Evolutionary conservation across 106 monocot species (phyloP).

Genomic region (Dactylorhiza incarnata): DNA sequence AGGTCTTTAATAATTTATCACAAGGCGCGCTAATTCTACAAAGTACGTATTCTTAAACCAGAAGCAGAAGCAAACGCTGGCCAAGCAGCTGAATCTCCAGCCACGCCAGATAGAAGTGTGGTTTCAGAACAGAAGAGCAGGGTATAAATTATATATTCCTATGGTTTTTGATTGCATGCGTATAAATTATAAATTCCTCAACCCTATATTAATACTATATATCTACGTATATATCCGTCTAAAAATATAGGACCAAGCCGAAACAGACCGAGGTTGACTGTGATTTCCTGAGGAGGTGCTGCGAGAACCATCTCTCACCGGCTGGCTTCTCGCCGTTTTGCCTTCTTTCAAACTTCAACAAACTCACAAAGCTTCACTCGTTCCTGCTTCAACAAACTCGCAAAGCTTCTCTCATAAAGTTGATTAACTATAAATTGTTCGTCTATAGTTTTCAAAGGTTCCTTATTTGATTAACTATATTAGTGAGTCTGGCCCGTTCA

Average conservation of each 20-base stretch:
- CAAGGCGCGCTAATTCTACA: too few relatives aligned
- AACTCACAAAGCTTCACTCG: too few relatives aligned
- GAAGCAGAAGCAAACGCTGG: constrained; percentile 20
- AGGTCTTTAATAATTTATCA: too few relatives aligned
- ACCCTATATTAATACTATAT: background rate
- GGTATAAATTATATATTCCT: constrained; percentile 1
- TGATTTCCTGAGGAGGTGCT: constrained; percentile 22
- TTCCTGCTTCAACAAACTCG: too few relatives aligned
- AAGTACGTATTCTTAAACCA: background rate
- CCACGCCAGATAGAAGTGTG: constrained; percentile 25
- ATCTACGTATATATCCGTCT: background rate
- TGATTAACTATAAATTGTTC: too few relatives aligned
- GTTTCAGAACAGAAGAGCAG: constrained; percentile 27
- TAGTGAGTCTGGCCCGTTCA: too few relatives aligned
- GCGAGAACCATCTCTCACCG: constrained; percentile 7
- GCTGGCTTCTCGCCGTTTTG: too few relatives aligned
- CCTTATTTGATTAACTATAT: too few relatives aligned
- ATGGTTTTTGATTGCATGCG: background rate
- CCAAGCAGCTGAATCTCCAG: constrained; percentile 19
- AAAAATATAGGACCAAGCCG: constrained; percentile 16
- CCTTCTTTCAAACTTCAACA: too few relatives aligned
- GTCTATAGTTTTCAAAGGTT: too few relatives aligned
- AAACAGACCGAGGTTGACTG: constrained; percentile 31
- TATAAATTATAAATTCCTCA: background rate
- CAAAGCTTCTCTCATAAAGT: too few relatives aligned